Conservation (phyloP, 192 early-diverging fungal genomes). For the Coemansia asiatica region DNA sequence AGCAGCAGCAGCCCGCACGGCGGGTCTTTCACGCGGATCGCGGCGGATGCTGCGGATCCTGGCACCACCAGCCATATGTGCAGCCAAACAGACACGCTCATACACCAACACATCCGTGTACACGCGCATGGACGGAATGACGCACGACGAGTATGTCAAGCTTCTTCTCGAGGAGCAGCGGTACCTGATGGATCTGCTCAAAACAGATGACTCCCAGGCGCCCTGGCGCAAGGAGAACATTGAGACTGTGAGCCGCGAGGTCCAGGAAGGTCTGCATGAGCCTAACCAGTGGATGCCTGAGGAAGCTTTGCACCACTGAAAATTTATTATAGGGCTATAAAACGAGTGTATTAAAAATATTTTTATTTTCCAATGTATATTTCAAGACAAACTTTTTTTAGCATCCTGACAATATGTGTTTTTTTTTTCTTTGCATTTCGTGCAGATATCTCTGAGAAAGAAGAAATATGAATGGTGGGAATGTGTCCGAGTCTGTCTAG, state of each 20-base stretch:
- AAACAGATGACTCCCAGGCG: conserved; percentile 40
- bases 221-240: conserved; percentile 34
- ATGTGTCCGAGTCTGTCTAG: too few species aligned
- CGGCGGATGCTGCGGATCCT: not conserved
- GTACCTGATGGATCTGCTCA: conserved; percentile 47
- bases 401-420: too few species aligned
- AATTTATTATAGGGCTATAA: not conserved
- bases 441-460: too few species aligned
- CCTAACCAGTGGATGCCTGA: conserved; percentile 33
- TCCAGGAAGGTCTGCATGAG: conserved; percentile 27
- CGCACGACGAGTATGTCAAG: conserved; percentile 31
- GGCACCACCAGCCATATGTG: not conserved
- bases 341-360: too few species aligned
- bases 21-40: not conserved
- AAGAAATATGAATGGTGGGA: too few species aligned
- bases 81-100: conserved; percentile 7
- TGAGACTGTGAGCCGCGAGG: conserved; percentile 37
- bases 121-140: conserved; percentile 34
- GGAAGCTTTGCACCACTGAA: conserved; percentile 22
- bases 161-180: conserved; percentile 39
- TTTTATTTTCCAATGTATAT: conserved; percentile 8
- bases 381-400: not conserved
- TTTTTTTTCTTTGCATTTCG: too few species aligned
- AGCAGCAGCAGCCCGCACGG: not conserved
- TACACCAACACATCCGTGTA: conserved; percentile 53